phyloP scores from a whole-genome alignment of 2,329 filamentous ascomycete genomes.

The Neoarthrinium moseri region DNA sequence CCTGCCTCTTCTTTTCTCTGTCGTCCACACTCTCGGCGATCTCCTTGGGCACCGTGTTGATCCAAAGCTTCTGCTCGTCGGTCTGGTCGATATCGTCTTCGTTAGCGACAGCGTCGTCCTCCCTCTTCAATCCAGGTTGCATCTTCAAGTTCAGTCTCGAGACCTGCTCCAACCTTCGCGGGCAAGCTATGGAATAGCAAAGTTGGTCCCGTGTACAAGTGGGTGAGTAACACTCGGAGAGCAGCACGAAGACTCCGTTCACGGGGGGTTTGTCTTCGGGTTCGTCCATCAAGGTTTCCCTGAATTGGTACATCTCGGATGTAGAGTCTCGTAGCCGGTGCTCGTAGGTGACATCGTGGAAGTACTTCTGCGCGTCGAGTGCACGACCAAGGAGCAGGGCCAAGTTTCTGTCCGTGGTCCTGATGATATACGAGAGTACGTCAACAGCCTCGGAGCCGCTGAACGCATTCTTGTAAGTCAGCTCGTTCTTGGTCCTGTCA shows the following conservation, averaged over 20 bases:
- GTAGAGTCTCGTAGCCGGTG: slow-evolving; percentile 92
- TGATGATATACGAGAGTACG: slow-evolving; percentile 92
- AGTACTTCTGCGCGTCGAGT: slow-evolving; percentile 96
- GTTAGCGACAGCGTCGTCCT: slow-evolving; percentile 55
- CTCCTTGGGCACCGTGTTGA: slow-evolving; percentile 96
- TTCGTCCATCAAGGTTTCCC: slow-evolving; percentile 86
- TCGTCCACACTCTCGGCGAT: slow-evolving; percentile 87
- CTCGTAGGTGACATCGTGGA: slow-evolving; percentile 98
- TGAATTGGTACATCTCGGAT: slow-evolving; percentile 94
- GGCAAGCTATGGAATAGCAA: slow-evolving; percentile 97
- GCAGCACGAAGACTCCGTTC: slow-evolving; percentile 92
- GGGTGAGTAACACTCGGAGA: slow-evolving; percentile 97
- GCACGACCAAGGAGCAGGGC: slow-evolving; percentile 87
- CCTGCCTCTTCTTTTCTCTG: slow-evolving; percentile 93
- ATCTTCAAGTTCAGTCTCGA: slow-evolving; percentile 91
- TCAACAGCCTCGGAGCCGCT: slow-evolving; percentile 95
- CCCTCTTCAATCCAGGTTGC: slow-evolving; percentile 77
- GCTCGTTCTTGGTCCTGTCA: slow-evolving; percentile 92
- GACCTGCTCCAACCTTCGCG: slow-evolving; percentile 89
- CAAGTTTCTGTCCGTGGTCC: slow-evolving; percentile 92
- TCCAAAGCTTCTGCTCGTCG: slow-evolving; percentile 98
- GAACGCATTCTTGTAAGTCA: slow-evolving; percentile 97
- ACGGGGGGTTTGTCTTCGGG: slow-evolving; percentile 70
- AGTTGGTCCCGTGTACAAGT: slow-evolving; percentile 94
- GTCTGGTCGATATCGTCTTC: slow-evolving; percentile 82